phyloP scores from a whole-genome alignment of 2,329 filamentous ascomycete genomes.

The Fusarium temperatum region DNA sequence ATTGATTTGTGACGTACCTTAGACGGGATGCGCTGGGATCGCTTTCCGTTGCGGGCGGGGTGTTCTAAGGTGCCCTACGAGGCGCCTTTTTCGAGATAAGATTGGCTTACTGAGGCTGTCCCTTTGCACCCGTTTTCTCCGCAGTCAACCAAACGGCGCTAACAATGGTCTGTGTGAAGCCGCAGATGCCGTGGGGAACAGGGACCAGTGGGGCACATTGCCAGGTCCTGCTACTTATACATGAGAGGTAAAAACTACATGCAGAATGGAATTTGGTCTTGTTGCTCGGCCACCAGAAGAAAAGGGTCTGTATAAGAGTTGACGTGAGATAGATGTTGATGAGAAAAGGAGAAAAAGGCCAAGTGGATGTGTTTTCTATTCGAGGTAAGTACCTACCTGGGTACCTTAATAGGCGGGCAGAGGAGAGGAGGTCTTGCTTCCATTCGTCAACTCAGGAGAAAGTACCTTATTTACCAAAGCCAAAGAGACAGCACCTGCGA shows the following conservation, averaged over 20 bases:
- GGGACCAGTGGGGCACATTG: slow-evolving; percentile 2
- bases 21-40: slow-evolving; percentile 13
- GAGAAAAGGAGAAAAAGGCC: neutral
- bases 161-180: slow-evolving; percentile 10
- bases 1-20: slow-evolving; percentile 31
- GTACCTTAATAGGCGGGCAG: neutral
- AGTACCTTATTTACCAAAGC: neutral
- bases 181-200: slow-evolving; percentile 26
- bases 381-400: neutral
- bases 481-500: neutral
- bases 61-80: slow-evolving; percentile 19
- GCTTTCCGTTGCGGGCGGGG: slow-evolving; percentile 2
- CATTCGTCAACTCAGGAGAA: neutral
- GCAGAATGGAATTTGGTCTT: neutral
- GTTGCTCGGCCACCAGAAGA: neutral
- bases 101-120: slow-evolving; percentile 27
- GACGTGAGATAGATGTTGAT: neutral
- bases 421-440: neutral
- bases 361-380: neutral
- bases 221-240: slow-evolving; percentile 1
- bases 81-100: slow-evolving; percentile 5
- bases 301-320: neutral
- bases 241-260: neutral
- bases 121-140: slow-evolving; percentile 31
- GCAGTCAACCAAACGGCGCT: slow-evolving; percentile 14